Base-by-base conservation (phyloP, 306 rosid genomes). In the Pyrus communis region DNA sequence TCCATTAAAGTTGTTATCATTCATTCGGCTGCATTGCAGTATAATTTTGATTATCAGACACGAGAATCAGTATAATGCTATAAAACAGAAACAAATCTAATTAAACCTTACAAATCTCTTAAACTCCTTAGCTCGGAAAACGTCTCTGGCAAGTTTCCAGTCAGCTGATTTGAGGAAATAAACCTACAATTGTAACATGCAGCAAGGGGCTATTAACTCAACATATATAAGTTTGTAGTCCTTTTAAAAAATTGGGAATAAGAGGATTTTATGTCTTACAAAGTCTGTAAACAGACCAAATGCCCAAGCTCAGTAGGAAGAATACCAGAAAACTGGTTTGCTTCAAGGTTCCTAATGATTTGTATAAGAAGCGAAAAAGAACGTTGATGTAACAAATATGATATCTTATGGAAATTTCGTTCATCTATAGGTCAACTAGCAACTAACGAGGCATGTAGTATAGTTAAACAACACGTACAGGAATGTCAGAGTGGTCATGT, bases 271-370 rank as follows among this genome's bases (percentile, higher is more conserved):
- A 3, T 42, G 57, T n/a, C 77, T 59, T 25, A 73, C 77, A 73
- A 59, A 25, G 10, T 18, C 40, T 18, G 69, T 68, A 73, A 59
- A 60, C 60, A 70, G 67, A 64, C 65, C 69, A 80, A 60, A 21
- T 80, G 33, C 46, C 87, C 84, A 52, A 78, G 76, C 75, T 84
- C 88, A 40, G 30, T 1, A 18, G 88, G 84, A 75, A 84, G 27
- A 19, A 2, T 70, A 51, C 88, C 85, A 66, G 83, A 81, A 60
- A 84, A 75, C 71, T 74, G 64, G 80, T 84, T 84, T 17, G 79
- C 80, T 78, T 70, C 83, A 65, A 84, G 71, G 70, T 35, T 55
- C 79, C 85, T 81, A 5, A 15, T 49, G 75, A 15, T 73, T 72
- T 35, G 58, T 22, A 22, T 11, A 10, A 42, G 38, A 73, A 22